Conservation (phyloP, 176 grass and related monocot species). For the Triticum timopheevii region DNA sequence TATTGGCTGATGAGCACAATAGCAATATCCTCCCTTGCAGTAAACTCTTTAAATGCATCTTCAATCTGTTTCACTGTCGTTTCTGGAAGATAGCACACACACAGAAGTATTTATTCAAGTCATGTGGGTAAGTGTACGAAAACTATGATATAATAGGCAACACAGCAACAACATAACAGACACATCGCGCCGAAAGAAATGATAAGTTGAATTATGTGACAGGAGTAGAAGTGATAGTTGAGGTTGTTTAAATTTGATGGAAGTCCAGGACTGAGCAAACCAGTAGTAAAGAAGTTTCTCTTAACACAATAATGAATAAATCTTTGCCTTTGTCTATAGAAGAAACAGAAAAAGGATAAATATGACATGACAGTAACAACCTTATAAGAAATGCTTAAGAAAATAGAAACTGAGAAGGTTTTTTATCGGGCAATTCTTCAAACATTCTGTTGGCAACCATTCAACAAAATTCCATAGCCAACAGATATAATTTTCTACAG, state of each 20-base stretch:
- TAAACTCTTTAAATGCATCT: slow-evolving; percentile 85
- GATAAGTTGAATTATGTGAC: background rate
- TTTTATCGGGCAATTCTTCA: background rate
- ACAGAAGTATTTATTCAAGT: background rate
- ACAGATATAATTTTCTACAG: background rate
- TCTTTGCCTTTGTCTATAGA: background rate
- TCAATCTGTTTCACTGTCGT: slow-evolving; percentile 82
- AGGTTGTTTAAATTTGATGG: background rate
- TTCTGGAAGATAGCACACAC: slow-evolving; percentile 39
- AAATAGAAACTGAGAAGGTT: background rate
- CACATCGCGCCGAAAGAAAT: background rate
- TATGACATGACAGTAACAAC: background rate
- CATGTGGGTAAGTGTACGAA: background rate
- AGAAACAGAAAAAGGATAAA: background rate
- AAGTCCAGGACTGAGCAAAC: background rate
- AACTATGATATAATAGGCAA: background rate
- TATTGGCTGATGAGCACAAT: slow-evolving; percentile 90
- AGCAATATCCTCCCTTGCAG: slow-evolving; percentile 69
- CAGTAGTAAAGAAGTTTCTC: slow-evolving; percentile 5
- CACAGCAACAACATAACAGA: too few relatives aligned
- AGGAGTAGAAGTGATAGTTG: background rate
- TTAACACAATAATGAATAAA: background rate
- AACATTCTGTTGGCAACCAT: background rate
- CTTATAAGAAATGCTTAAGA: slow-evolving; percentile 16
- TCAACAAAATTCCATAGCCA: background rate